These are phyloP conservation scores for Penicillium sp. DNA, from an alignment of 2,329 filamentous ascomycete genomes.

Conservation along the genomic window DNA sequence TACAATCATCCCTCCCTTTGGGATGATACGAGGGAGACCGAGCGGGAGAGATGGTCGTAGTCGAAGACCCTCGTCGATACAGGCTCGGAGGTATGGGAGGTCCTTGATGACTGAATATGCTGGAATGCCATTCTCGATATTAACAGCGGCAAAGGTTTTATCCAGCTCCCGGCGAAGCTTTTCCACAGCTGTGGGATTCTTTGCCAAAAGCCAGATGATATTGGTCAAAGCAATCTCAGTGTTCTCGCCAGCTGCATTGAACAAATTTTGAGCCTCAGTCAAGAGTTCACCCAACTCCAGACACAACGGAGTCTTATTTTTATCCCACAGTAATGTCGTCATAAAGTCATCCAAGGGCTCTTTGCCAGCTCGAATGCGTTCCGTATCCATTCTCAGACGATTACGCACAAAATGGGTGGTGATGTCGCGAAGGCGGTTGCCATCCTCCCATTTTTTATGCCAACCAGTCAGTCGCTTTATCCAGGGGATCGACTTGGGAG, in stretches of 20 bases:
- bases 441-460: constrained; percentile 3
- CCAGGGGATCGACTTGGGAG: not conserved
- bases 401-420: not conserved
- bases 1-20: constrained; percentile 37
- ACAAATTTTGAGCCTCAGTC: constrained; percentile 46
- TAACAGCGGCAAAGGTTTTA: constrained; percentile 20
- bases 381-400: constrained; percentile 1
- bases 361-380: constrained; percentile 45
- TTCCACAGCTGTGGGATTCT: constrained; percentile 39
- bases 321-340: constrained; percentile 52
- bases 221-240: constrained; percentile 53
- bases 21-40: constrained; percentile 40
- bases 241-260: constrained; percentile 51
- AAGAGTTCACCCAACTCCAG: constrained; percentile 58
- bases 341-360: constrained; percentile 57
- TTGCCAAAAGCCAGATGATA: constrained; percentile 51
- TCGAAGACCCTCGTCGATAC: constrained; percentile 46
- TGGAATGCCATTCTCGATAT: constrained; percentile 42
- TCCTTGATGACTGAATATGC: constrained; percentile 47
- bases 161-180: constrained; percentile 35
- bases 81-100: constrained; percentile 47
- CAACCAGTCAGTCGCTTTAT: not conserved
- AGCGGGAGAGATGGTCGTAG: constrained; percentile 36
- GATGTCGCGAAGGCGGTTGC: constrained; percentile 18
- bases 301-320: constrained; percentile 38